Percentiles rank a stretch among this genome's conserved stretches.
These are phyloP conservation scores for Diplogelasinospora grovesii DNA, from an alignment of 495 filamentous ascomycete genomes.

Conservation along the genomic window DNA sequence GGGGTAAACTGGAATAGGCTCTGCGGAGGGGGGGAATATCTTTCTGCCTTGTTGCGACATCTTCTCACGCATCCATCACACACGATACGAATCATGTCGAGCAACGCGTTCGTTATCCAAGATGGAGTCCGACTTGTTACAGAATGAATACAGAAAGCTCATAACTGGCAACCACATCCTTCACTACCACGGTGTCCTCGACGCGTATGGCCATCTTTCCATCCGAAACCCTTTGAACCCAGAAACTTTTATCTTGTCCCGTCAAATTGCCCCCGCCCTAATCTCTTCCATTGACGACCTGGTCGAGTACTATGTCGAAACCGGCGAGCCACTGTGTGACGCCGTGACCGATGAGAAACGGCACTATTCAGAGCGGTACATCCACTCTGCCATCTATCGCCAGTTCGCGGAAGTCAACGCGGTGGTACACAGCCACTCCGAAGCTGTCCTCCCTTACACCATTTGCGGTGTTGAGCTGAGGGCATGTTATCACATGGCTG, in stretches of 20 bases:
- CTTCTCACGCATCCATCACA: too few relatives aligned
- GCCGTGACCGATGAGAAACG: constrained; percentile 24
- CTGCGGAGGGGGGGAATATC: too few relatives aligned
- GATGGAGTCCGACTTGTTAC: not conserved
- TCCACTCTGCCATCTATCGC: constrained; percentile 47
- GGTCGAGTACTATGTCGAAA: constrained; percentile 35
- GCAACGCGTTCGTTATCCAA: too few relatives aligned
- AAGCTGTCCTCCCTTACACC: constrained; percentile 41
- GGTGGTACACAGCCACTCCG: constrained; percentile 43
- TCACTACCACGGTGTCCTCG: constrained; percentile 37
- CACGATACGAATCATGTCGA: too few relatives aligned
- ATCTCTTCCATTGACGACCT: constrained; percentile 38
- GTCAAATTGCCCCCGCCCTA: constrained; percentile 37
- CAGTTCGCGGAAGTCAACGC: constrained; percentile 33
- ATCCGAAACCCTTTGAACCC: constrained; percentile 37
- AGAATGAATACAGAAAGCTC: constrained; percentile 6
- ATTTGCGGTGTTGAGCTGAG: constrained; percentile 34
- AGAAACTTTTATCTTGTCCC: constrained; percentile 39
- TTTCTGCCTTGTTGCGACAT: too few relatives aligned
- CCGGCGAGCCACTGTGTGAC: constrained; percentile 34
- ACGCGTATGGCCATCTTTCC: constrained; percentile 50
- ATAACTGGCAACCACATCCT: constrained; percentile 26
- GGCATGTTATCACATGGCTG: constrained; percentile 41
- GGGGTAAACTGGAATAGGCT: too few relatives aligned
- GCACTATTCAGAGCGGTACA: constrained; percentile 41